Conservation (phyloP, 225 moss, liverwort and hornwort species). For the Sphagnum tenellum region DNA sequence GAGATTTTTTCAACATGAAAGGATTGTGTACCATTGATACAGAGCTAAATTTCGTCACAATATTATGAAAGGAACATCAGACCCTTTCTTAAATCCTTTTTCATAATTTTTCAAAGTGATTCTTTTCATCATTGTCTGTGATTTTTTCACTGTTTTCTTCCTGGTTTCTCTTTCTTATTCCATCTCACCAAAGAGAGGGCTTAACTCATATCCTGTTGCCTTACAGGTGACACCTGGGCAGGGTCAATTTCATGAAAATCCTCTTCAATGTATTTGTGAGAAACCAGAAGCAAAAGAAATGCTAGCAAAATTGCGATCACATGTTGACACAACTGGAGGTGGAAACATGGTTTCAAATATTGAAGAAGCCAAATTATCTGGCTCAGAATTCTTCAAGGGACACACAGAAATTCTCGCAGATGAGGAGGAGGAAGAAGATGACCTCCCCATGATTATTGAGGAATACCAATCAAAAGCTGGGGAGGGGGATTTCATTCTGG, state of each 20-base stretch:
- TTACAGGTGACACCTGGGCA: slow-evolving; percentile 28
- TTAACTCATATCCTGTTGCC: no score
- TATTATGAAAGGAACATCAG: background rate
- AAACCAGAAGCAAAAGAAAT: slow-evolving; percentile 4
- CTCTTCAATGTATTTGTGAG: slow-evolving; percentile 62
- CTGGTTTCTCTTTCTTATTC: background rate
- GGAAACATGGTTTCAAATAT: background rate
- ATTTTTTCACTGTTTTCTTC: background rate
- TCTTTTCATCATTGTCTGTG: background rate
- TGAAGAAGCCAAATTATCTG: slow-evolving; percentile 1
- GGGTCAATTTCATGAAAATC: slow-evolving; percentile 71
- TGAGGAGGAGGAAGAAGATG: slow-evolving; percentile 21
- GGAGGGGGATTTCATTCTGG: no score
- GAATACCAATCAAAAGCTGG: background rate
- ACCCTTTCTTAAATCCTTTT: background rate
- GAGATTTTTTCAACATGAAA: no score
- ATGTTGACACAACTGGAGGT: background rate
- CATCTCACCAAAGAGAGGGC: background rate
- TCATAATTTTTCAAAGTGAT: background rate
- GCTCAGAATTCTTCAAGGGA: background rate
- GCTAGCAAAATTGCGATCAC: background rate
- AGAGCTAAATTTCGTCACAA: no score
- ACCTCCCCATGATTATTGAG: slow-evolving; percentile 18
- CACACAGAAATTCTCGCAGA: background rate
- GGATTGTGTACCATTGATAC: no score